Conservation (phyloP, 176 grass and related monocot species). For the Carex cristatella region DNA sequence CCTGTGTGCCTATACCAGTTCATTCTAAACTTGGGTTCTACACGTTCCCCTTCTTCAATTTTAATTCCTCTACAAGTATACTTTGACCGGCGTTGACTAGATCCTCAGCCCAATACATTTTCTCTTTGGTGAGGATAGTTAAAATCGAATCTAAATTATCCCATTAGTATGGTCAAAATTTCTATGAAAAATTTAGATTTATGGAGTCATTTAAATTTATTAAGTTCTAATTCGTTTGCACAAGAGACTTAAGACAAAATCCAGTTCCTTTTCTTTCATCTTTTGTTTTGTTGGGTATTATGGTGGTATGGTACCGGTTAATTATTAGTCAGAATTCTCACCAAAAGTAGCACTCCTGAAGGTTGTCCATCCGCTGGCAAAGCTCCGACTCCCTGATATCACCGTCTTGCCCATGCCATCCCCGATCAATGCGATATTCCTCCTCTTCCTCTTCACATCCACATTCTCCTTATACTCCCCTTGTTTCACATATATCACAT, state of each 20-base stretch:
- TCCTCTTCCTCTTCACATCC: slow-evolving; percentile 80
- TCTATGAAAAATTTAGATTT: too few species aligned
- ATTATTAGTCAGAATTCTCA: neutral
- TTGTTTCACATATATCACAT: slow-evolving; percentile 85
- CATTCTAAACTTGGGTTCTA: neutral
- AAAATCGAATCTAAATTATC: too few species aligned
- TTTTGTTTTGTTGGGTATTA: neutral
- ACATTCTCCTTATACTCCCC: slow-evolving; percentile 87
- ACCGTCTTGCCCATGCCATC: slow-evolving; percentile 75
- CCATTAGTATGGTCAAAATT: too few species aligned
- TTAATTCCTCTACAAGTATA: neutral
- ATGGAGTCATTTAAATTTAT: too few species aligned
- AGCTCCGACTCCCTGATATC: slow-evolving; percentile 76
- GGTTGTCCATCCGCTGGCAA: slow-evolving; percentile 69
- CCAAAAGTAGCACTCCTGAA: slow-evolving; percentile 77
- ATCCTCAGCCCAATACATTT: neutral
- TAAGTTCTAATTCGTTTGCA: too few species aligned
- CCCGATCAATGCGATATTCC: slow-evolving; percentile 64
- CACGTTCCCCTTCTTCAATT: neutral
- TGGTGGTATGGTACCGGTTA: too few species aligned
- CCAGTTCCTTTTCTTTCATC: neutral
- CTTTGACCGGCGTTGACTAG: neutral
- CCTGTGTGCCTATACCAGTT: neutral
- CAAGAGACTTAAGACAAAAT: too few species aligned
- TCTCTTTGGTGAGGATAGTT: too few species aligned